Evolutionary conservation across 768 basidiomycete genomes (phyloP).

Genomic region (Leccinum olivaceopallidum): DNA sequence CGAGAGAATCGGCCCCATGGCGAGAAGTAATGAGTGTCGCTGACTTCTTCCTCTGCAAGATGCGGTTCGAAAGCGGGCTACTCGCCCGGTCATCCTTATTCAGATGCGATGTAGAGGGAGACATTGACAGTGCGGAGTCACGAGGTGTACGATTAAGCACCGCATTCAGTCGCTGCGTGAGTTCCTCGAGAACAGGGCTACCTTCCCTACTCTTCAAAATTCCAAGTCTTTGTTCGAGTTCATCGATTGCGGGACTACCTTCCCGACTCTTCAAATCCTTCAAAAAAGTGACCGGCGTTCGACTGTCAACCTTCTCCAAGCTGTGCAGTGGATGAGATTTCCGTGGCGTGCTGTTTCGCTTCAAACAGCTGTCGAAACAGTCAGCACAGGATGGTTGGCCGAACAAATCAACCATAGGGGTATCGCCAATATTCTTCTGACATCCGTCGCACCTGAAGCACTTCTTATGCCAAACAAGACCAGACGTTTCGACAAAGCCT

Average conservation of each 20-base stretch:
- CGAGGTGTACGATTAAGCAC: conserved; percentile 38
- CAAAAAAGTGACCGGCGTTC: conserved; percentile 48
- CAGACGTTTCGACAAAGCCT: conserved; percentile 69
- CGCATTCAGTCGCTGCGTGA: conserved; percentile 44
- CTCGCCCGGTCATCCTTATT: conserved; percentile 22
- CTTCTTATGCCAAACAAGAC: conserved; percentile 76
- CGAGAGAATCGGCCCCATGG: conserved; percentile 4
- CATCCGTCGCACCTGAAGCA: conserved; percentile 81
- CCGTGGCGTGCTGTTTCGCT: conserved; percentile 44
- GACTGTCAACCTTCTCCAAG: conserved; percentile 29
- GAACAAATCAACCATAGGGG: conserved; percentile 81
- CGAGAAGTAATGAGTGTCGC: conserved; percentile 10
- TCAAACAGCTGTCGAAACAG: conserved; percentile 79
- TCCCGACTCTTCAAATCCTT: conserved; percentile 47
- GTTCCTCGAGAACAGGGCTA: conserved; percentile 55
- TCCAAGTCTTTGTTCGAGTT: conserved; percentile 61
- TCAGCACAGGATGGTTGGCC: conserved; percentile 78
- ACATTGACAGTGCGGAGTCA: conserved; percentile 30
- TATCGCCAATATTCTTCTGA: conserved; percentile 67
- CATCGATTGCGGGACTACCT: conserved; percentile 61
- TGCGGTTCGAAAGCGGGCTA: conserved; percentile 32
- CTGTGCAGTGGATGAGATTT: conserved; percentile 40
- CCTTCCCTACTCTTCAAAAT: conserved; percentile 53
- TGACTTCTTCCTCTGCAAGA: conserved; percentile 21
- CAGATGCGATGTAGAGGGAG: conserved; percentile 21